Conservation (phyloP, 129 eudicot genomes). For the Saposhnikovia divaricata region DNA sequence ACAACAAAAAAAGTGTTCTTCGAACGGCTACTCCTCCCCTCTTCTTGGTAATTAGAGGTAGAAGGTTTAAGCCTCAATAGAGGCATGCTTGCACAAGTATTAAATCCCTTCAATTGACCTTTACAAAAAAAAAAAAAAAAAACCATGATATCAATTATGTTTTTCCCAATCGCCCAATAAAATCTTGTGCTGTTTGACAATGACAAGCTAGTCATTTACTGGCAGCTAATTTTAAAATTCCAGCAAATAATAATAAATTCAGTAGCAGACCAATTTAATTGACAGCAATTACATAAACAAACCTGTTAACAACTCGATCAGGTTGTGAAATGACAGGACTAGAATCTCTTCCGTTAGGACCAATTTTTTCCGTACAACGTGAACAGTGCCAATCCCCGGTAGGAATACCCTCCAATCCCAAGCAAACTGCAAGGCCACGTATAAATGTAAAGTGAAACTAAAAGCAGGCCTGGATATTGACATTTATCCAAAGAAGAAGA, state of each 20-base stretch:
- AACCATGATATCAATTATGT: background rate
- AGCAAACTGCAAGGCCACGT: conserved; percentile 50
- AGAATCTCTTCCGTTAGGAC: conserved; percentile 45
- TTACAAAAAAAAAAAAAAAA: background rate
- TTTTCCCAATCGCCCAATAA: background rate
- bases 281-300: conserved; percentile 13
- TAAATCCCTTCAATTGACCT: background rate
- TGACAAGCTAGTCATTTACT: background rate
- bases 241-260: background rate
- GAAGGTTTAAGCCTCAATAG: background rate
- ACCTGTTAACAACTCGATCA: conserved; percentile 93
- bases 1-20: background rate
- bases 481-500: background rate
- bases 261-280: background rate
- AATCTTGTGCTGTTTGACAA: background rate
- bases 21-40: background rate
- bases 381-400: conserved; percentile 64
- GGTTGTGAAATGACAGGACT: conserved; percentile 50
- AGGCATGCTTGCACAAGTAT: background rate
- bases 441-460: background rate
- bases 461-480: background rate
- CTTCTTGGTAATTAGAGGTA: background rate
- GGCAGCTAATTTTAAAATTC: background rate
- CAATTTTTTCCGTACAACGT: conserved; percentile 46
- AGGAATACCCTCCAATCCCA: conserved; percentile 52